phyloP scores from a whole-genome alignment of 2,329 filamentous ascomycete genomes.

The Stachybotrys chlorohalonatus region DNA sequence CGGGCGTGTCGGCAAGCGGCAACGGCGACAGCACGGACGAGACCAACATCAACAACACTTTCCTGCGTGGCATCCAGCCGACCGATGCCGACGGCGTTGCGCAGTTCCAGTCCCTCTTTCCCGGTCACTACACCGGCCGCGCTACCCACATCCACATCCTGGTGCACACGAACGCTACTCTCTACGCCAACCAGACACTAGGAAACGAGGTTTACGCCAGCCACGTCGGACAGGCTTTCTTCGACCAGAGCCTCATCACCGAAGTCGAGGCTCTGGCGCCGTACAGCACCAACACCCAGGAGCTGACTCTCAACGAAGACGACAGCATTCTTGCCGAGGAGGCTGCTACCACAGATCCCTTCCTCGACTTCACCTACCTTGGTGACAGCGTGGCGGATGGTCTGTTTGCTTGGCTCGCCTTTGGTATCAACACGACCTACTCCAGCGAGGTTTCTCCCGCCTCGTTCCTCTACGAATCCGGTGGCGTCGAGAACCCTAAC shows the following conservation, averaged over 20 bases:
- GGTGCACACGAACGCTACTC: slow-evolving; percentile 26
- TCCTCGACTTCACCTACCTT: slow-evolving; percentile 49
- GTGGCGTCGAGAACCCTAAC: slow-evolving; percentile 20
- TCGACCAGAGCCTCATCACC: slow-evolving; percentile 47
- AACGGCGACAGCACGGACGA: slow-evolving; percentile 34
- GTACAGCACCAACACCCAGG: slow-evolving; percentile 36
- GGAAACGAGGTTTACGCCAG: slow-evolving; percentile 31
- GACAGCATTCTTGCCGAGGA: slow-evolving; percentile 39
- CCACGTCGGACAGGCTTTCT: slow-evolving; percentile 57
- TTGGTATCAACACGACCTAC: slow-evolving; percentile 35
- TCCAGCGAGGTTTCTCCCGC: slow-evolving; percentile 16
- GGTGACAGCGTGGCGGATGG: slow-evolving; percentile 43
- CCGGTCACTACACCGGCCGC: slow-evolving; percentile 34
- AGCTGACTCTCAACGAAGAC: slow-evolving; percentile 39
- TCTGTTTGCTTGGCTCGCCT: slow-evolving; percentile 44
- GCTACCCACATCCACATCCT: slow-evolving; percentile 38
- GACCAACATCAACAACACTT: slow-evolving; percentile 21
- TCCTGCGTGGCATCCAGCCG: slow-evolving; percentile 26
- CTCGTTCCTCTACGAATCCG: slow-evolving; percentile 19
- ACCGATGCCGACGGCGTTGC: slow-evolving; percentile 33
- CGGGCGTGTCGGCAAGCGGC: slow-evolving; percentile 25
- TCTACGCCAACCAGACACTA: slow-evolving; percentile 23
- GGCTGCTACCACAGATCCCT: slow-evolving; percentile 43
- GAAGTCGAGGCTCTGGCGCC: slow-evolving; percentile 39
- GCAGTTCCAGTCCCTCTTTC: slow-evolving; percentile 32